Evolutionary conservation across 495 filamentous ascomycete genomes (phyloP), one percentile per base, ranked within the genome.

Genomic region (Neurospora sp.): DNA sequence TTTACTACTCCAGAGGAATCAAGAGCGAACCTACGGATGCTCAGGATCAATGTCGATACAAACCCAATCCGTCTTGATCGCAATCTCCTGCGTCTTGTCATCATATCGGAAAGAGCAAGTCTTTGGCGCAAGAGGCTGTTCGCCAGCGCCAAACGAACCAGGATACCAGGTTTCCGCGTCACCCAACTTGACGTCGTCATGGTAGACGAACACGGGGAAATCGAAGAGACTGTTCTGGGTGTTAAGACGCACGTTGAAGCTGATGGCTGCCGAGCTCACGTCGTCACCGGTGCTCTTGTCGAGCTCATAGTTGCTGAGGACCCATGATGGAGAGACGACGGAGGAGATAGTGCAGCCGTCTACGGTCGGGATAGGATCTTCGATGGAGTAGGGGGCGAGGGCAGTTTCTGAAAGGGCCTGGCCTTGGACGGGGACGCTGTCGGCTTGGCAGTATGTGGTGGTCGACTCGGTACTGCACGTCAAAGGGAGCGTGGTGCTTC

Each of bases 341-440:
- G 80, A 80, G 0, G 79, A 75, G 31, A 82, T 70, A 59, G 79
- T 82, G 72, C 79, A 82, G 18, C 76, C 76, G 27, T 78, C 76
- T 16, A 71, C 59, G 0, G 72, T 70, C 0, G 76, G 74, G 8
- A 79, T 70, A 37, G 79, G 79, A 70, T 78, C 79, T 54, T 75
- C 73, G 70, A 82, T 77, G 5, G 75, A 75, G 73, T 78, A 82
- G 0, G 79, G 77, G 3, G 76, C 70, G 0, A 81, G 76, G 1
- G 71, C 39, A 7, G 39, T 42, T 11, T 74, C 11, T 2, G 74
- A 74, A n/a, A 75, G 35, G 8, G 75, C 31, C 10, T 72, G 70
- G 23, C 79, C 79, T 23, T 39, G 9, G 40, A 77, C 71, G 23
- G 39, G 44, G 4, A 42, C 71, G 37, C 66, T 54, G 39, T 75